A percentile compares a stretch with the other conserved stretches of the same genome.
phyloP scores from a whole-genome alignment of 192 early-diverging fungal species.

The Coemansia sp. region DNA sequence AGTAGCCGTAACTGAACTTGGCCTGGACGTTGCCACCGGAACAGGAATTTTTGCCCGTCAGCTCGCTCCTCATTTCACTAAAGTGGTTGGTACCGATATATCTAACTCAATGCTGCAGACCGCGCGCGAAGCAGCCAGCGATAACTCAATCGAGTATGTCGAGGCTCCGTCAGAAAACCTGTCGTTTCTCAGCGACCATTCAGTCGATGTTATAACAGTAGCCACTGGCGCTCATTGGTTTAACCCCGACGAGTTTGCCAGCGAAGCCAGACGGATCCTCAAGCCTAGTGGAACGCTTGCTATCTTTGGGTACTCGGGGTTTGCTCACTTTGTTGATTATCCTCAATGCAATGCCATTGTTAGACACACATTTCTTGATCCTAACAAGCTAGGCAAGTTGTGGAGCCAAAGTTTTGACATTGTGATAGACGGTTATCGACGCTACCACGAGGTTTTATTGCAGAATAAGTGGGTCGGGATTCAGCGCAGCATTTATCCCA shows the following conservation, averaged over 20 bases:
- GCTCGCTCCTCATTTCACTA: slow-evolving; percentile 15
- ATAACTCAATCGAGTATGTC: slow-evolving; percentile 23
- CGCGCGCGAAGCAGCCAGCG: slow-evolving; percentile 19
- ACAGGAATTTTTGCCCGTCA: slow-evolving; percentile 51
- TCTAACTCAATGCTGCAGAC: slow-evolving; percentile 42
- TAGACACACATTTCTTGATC: not conserved
- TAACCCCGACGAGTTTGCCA: slow-evolving; percentile 25
- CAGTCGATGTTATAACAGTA: slow-evolving; percentile 46
- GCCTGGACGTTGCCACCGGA: slow-evolving; percentile 51
- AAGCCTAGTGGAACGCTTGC: slow-evolving; percentile 41
- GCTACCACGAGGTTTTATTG: slow-evolving; percentile 25
- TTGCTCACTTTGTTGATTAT: slow-evolving; percentile 34
- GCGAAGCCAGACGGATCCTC: slow-evolving; percentile 42
- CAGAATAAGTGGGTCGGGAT: slow-evolving; percentile 14
- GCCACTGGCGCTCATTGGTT: slow-evolving; percentile 51
- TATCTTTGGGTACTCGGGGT: slow-evolving; percentile 46
- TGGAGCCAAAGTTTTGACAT: slow-evolving; percentile 25
- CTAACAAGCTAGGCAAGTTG: slow-evolving; percentile 11
- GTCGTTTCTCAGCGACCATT: slow-evolving; percentile 12
- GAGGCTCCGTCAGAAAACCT: slow-evolving; percentile 33
- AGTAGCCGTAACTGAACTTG: slow-evolving; percentile 24
- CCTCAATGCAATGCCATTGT: slow-evolving; percentile 33
- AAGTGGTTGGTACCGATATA: slow-evolving; percentile 45
- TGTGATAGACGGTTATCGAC: slow-evolving; percentile 25
- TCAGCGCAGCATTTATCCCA: slow-evolving; percentile 18